These are phyloP conservation scores for Yamadazyma buinensis DNA, from an alignment of 1,139 yeast species.

Conservation along the genomic window DNA sequence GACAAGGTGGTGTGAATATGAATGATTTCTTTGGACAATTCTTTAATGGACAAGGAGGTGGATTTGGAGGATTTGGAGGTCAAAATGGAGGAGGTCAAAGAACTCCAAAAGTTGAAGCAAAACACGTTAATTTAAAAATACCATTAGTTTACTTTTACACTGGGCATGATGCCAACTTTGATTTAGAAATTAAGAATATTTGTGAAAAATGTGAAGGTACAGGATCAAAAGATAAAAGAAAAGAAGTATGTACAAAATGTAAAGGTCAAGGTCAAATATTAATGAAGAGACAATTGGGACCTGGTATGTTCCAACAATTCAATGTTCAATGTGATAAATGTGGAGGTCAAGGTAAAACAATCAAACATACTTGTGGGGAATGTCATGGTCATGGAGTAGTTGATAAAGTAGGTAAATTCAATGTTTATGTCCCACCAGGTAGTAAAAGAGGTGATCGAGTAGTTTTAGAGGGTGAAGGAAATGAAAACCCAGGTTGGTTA, in stretches of 20 bases:
- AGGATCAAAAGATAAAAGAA: constrained; percentile 78
- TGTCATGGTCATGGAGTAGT: constrained; percentile 73
- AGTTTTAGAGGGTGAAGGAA: constrained; percentile 73
- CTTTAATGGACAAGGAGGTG: constrained; percentile 61
- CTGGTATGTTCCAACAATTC: constrained; percentile 85
- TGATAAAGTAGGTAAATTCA: constrained; percentile 53
- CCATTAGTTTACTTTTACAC: constrained; percentile 63
- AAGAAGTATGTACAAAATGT: constrained; percentile 63
- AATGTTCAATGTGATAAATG: constrained; percentile 79
- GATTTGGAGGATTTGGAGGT: constrained; percentile 35
- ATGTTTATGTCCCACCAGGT: constrained; percentile 68
- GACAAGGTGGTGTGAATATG: constrained; percentile 38
- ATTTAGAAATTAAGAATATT: constrained; percentile 65
- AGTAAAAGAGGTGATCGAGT: constrained; percentile 56
- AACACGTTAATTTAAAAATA: constrained; percentile 54
- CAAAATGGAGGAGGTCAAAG: constrained; percentile 31
- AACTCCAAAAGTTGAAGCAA: constrained; percentile 62
- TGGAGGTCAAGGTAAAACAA: constrained; percentile 69
- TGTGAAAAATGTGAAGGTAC: constrained; percentile 79
- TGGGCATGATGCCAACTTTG: constrained; percentile 62
- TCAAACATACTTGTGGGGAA: constrained; percentile 57
- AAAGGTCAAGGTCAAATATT: constrained; percentile 68
- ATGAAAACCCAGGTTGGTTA: constrained; percentile 72
- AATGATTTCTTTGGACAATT: constrained; percentile 71
- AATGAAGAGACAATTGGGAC: constrained; percentile 76